phyloP scores from a whole-genome alignment of 805 yeast species.

The Trichomonascus vanleenenianus region DNA sequence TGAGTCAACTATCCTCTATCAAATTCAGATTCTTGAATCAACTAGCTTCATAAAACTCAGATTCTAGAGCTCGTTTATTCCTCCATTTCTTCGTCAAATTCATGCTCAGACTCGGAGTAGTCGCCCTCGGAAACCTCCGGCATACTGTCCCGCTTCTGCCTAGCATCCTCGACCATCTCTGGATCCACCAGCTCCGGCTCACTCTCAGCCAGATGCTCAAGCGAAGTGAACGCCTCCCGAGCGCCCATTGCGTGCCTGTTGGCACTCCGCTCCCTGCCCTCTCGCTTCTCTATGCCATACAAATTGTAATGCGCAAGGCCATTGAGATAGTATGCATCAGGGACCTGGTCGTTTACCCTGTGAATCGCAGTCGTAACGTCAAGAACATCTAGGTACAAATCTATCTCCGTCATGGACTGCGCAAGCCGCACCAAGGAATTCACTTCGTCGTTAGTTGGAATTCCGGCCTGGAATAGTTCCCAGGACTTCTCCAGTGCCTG shows the following conservation, averaged over 20 bases:
- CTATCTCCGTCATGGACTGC: constrained; percentile 72
- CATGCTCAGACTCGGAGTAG: constrained; percentile 25
- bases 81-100: constrained; percentile 6
- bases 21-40: no score
- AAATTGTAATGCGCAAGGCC: constrained; percentile 53
- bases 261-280: constrained; percentile 28
- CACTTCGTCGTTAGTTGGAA: constrained; percentile 39
- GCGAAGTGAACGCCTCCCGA: constrained; percentile 32
- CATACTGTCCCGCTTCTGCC: constrained; percentile 41
- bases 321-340: constrained; percentile 77
- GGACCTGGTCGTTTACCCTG: constrained; percentile 75
- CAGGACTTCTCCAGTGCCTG: constrained; percentile 63
- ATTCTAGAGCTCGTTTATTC: not conserved
- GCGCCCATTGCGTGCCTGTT: constrained; percentile 33
- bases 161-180: constrained; percentile 51
- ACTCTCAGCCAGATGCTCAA: constrained; percentile 35
- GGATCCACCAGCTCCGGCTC: constrained; percentile 41
- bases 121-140: constrained; percentile 45
- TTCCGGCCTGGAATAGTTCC: constrained; percentile 44
- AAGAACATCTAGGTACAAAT: constrained; percentile 55
- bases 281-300: constrained; percentile 12
- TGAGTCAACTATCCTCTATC: no score
- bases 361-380: constrained; percentile 58
- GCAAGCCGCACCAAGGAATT: constrained; percentile 69
- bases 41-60: no score